Evolutionary conservation across 1,284 basidiomycete genomes (phyloP), one percentile per base, ranked within the genome.

Genomic region (Papiliotrema nemorosa): DNA sequence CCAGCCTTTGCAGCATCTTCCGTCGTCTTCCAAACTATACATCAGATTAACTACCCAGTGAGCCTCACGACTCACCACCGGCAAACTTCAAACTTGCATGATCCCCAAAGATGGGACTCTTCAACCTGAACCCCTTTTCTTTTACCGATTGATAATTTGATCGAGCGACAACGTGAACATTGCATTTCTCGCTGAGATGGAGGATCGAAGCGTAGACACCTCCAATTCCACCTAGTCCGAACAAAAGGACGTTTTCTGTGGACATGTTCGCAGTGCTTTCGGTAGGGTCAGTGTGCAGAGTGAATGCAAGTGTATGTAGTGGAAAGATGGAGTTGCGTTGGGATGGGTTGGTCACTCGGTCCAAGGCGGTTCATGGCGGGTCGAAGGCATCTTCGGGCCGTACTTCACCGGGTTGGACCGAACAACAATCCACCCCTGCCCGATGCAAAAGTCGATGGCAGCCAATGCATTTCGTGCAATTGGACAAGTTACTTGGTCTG

Each of bases 201-300:
- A 79, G 65, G 47, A 78, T 70, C 52, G 69, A 73, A 5, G 76
- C 74, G 60, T 79, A 79, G 49, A 78, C 70, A n/a, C 74, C 71
- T 18, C 78, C 78, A 27, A 78, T 73, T 43, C 69, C 69, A 47
- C 74, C 74, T 40, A 73, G 63, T 46, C 74, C 74, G 55, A 76
- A 76, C 27, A 76, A 55, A 22, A 74, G 63, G 47, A 72, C 67
- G 53, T 65, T 64, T 46, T 60, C 59, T 24, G 47, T 47, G 4
- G 62, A 52, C 55, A 61, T 60, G 22, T 20, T 50, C 18, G 43
- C 35, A 21, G 44, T 45, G 44, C 9, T 5, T 25, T 6, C 5
- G 5, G 7, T 46, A 20, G 20, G 26, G 3, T 37, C 20, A 25
- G 12, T 52, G 26, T 12, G 42, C 1, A 6, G 20, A 2, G 18